phyloP scores from a whole-genome alignment of 805 yeast genomes.

The Cyberlindnera maclurae region DNA sequence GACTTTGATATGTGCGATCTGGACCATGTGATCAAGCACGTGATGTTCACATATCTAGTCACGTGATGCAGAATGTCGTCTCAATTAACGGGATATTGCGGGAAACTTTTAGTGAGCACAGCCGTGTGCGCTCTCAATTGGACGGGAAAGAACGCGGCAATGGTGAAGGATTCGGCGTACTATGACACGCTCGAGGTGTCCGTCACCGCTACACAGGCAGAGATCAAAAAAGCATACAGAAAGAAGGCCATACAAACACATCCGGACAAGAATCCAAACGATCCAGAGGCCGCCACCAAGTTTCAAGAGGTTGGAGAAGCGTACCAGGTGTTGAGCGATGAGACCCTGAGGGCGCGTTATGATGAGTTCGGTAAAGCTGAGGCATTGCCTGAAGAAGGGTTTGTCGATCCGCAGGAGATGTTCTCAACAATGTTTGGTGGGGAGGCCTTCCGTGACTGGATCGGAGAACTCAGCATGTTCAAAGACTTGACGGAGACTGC shows the following conservation, averaged over 20 bases:
- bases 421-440: slow-evolving; percentile 83
- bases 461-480: slow-evolving; percentile 68
- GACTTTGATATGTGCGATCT: too few relatives aligned
- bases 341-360: slow-evolving; percentile 58
- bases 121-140: not conserved
- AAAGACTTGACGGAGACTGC: slow-evolving; percentile 55
- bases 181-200: slow-evolving; percentile 73
- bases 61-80: too few relatives aligned
- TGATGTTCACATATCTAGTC: too few relatives aligned
- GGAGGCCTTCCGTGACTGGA: slow-evolving; percentile 69
- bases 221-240: slow-evolving; percentile 91
- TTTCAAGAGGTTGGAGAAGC: slow-evolving; percentile 73
- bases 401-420: slow-evolving; percentile 81
- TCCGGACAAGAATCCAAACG: slow-evolving; percentile 96
- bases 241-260: slow-evolving; percentile 84
- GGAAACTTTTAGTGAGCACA: not conserved
- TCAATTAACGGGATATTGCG: too few relatives aligned
- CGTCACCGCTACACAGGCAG: slow-evolving; percentile 65
- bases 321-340: slow-evolving; percentile 74
- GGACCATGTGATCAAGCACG: too few relatives aligned
- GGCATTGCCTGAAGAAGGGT: slow-evolving; percentile 63
- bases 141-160: slow-evolving; percentile 1
- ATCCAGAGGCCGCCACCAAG: slow-evolving; percentile 79
- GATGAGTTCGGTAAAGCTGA: slow-evolving; percentile 81
- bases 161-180: slow-evolving; percentile 63